Evolutionary conservation across 2,329 filamentous ascomycete genomes (phyloP), one percentile per base, ranked within the genome.

Genomic region (Fusarium agapanthi): DNA sequence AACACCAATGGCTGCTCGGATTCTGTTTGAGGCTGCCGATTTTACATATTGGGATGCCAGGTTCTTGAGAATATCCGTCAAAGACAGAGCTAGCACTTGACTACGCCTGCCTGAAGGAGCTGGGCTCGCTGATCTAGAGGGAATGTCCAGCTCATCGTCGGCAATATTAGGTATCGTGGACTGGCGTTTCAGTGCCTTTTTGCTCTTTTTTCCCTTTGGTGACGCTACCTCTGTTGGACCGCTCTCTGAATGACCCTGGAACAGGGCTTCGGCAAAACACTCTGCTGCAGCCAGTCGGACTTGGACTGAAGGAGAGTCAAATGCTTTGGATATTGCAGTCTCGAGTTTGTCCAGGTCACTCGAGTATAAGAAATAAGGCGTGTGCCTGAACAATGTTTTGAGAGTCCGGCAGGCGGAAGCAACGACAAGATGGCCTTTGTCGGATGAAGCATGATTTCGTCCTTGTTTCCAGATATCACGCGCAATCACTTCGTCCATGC

Each of bases 391-490:
- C 54, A 98, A 84, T 61, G 90, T 86, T 78, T 93, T 92, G 70
- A 99, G 83, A 79, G 94, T 97, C 73, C 90, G 90, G 77, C 93
- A 97, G 14, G 94, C 93, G 63, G 90, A 89, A 22, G 92, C 88
- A 79, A 97, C 90, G 13, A 95, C 95, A 38, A 97, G 87, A 6
- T 90, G 87, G 8, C 94, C 93, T 82, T 96, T 98, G 81, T 99
- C 97, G 67, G 87, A 87, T 1, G 90, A 87, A 34, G 92, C 92
- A 75, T 92, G 88, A 81, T 88, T 94, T 71, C 96, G 91, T 32
- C 91, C 92, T 80, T 95, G 93, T 82, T 98, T 99, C 94, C 95
- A 98, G 22, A 97, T 89, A 80, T 98, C 95, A 78, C 95, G 90
- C n/a, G 93, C 93, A 41, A 95, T 87, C 61, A 85, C 86, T 81